Evolutionary conservation across 2,329 filamentous ascomycete species (phyloP), one percentile per base, ranked within the genome.

Genomic region (Paecilomyces dactylethromorphus): DNA sequence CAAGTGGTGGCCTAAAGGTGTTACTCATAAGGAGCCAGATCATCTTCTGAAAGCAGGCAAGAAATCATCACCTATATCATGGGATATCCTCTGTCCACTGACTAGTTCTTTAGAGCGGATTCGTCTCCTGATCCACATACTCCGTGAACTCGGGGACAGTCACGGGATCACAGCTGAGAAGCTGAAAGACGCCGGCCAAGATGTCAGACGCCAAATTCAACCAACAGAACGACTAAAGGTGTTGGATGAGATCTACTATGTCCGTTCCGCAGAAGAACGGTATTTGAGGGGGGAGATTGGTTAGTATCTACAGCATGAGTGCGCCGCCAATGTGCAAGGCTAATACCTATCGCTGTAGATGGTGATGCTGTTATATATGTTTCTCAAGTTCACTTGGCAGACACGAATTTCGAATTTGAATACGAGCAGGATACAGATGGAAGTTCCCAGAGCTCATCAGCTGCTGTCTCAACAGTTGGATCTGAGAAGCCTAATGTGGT

Each of bases 1-100:
- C 2, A 66, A 68, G 18, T 76, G 70, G 70, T 76, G 73, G 72
- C 72, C 73, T 22, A 51, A 62, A 21, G 73, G 71, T 29, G 73
- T 78, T 50, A 74, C 66, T 12, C 78, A 79, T 61, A 71, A 68
- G 58, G 78, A 79, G 59, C 77, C 78, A 8, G 77, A 79, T 60
- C 78, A 80, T 65, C 68, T 78, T 18, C 67, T 69, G 33, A 78
- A 77, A 60, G 65, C 68, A 54, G 73, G 76, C 78, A 69, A 61
- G 72, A 45, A 35, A 15, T 5, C 8, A 18, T n/a, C 32, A 15
- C 2, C 24, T 39, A 11, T 18, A 29, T 11, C 3, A 32, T 15
- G 33, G 26, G 51, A 15, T 51, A 49, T 18, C 18, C 4, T 32
- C 21, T 32, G 21, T n/a, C 13, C 13, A 35, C 31, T 45, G 52